Base-by-base conservation (phyloP, 352 stramenopile genomes). In the Detonula confervacea region DNA sequence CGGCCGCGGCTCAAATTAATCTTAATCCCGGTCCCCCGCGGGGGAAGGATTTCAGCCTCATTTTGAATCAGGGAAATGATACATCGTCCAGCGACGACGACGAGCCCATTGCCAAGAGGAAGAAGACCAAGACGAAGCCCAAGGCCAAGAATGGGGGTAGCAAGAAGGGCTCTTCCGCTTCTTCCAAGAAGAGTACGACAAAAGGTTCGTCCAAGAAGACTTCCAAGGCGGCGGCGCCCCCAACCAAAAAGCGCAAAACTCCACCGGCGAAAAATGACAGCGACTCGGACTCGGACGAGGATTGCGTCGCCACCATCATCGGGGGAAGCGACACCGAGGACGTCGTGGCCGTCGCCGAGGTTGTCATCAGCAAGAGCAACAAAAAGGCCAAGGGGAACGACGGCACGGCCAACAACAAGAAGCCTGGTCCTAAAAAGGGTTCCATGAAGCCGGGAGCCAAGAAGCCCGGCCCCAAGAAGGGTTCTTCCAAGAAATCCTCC, bases 21-120 rank as follows among this genome's bases (percentile, higher is more conserved):
- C 54, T 64, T 22, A 81, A 75, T 55, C 39, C 66, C 35, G 54
- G 55, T 54, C 70, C 77, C 24, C 77, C 71, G 1, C 61, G 78
- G 66, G 78, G 78, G 22, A 86, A 86, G 49, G 72, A 82, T 30
- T 62, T 86, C 25, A 56, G 72, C 37, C 52, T 82, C 29, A 65
- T 80, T 33, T 25, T 77, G 44, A 69, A n/a, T n/a, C n/a, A 68
- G 46, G 55, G 20, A 24, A 51, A 59, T 6, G 46, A 70, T 20
- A n/a, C n/a, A n/a, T 61, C 59, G 1, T 51, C 37, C 27, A 72
- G 59, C 39, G 68, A 86, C 24, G 67, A 76, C 25, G 67, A 76
- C 39, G 60, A 74, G 56, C 52, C 51, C 20, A 22, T 81, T 18
- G 51, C 27, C n/a, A n/a, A n/a, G n/a, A 72, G 16, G 20, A 73